Evolutionary conservation across 2,329 filamentous ascomycete species (phyloP).

Genomic region (Lizonia empirigonia): DNA sequence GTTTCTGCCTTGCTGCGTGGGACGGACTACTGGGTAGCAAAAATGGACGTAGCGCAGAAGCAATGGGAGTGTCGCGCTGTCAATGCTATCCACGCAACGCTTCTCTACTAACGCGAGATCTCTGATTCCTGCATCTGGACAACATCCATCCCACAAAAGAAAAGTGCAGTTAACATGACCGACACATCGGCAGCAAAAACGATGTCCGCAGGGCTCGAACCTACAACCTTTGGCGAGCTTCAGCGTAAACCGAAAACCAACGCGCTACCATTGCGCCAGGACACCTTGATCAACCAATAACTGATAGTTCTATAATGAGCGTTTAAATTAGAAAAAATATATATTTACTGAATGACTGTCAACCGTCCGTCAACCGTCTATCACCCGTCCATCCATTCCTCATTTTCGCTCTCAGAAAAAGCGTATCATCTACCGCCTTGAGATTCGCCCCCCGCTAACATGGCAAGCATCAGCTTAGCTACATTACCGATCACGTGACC

Average conservation of each 20-base stretch:
- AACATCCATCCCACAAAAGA: neutral
- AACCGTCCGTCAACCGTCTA: neutral
- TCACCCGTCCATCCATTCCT: neutral
- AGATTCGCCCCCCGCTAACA: too few relatives aligned
- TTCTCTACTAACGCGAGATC: too few relatives aligned
- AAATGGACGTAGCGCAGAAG: neutral
- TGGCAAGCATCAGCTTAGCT: too few relatives aligned
- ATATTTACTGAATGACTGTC: neutral
- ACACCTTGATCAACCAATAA: conserved; percentile 13
- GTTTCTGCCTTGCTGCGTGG: neutral
- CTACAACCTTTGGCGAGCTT: conserved; percentile 32
- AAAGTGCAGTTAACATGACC: too few relatives aligned
- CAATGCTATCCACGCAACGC: too few relatives aligned
- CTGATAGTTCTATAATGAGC: neutral
- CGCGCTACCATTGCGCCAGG: conserved; percentile 36
- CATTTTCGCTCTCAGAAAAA: too few relatives aligned
- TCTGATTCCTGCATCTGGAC: neutral
- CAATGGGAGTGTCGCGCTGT: neutral
- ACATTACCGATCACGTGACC: neutral
- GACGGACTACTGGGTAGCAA: neutral
- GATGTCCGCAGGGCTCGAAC: conserved; percentile 19
- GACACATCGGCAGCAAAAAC: conserved; percentile 11
- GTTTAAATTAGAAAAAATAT: neutral
- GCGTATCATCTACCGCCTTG: too few relatives aligned
- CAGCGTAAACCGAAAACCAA: conserved; percentile 31